A percentile compares a stretch with the other conserved stretches of the same genome.
Evolutionary conservation across 208 protist species (phyloP).

Genomic region (Trypanosoma scelopori): DNA sequence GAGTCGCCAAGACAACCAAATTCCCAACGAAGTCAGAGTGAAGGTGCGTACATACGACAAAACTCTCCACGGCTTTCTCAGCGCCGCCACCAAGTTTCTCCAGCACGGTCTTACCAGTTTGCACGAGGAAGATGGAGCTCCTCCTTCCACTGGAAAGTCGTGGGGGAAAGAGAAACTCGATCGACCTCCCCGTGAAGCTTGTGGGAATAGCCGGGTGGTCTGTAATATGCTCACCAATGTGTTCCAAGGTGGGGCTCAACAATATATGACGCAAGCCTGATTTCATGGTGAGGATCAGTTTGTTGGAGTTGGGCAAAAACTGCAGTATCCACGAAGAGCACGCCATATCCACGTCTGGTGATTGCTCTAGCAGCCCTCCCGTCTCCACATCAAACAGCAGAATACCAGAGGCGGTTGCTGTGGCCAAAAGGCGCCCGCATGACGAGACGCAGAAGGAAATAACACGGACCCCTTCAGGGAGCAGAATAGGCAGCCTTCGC

Average conservation of each 20-base stretch:
- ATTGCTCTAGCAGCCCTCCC: slow-evolving; percentile 39
- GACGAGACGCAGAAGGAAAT: slow-evolving; percentile 75
- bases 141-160: slow-evolving; percentile 50
- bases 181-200: slow-evolving; percentile 34
- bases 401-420: slow-evolving; percentile 45
- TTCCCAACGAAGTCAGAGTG: slow-evolving; percentile 64
- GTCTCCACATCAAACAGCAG: slow-evolving; percentile 45
- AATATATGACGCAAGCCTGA: slow-evolving; percentile 57
- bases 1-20: slow-evolving; percentile 43
- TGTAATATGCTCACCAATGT: slow-evolving; percentile 40
- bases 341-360: slow-evolving; percentile 31
- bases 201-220: slow-evolving; percentile 48
- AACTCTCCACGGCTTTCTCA: slow-evolving; percentile 40
- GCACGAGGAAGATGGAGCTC: slow-evolving; percentile 35
- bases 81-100: slow-evolving; percentile 26
- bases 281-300: slow-evolving; percentile 55
- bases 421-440: slow-evolving; percentile 52
- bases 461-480: slow-evolving; percentile 62
- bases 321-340: slow-evolving; percentile 46
- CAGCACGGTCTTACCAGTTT: slow-evolving; percentile 16
- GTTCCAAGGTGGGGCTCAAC: slow-evolving; percentile 36
- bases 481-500: slow-evolving; percentile 43
- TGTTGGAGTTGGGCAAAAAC: slow-evolving; percentile 60
- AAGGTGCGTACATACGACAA: slow-evolving; percentile 61
- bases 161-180: slow-evolving; percentile 49